These are phyloP conservation scores for Thalia dealbata DNA, from an alignment of 176 grass and related monocot genomes.

Conservation along the genomic window DNA sequence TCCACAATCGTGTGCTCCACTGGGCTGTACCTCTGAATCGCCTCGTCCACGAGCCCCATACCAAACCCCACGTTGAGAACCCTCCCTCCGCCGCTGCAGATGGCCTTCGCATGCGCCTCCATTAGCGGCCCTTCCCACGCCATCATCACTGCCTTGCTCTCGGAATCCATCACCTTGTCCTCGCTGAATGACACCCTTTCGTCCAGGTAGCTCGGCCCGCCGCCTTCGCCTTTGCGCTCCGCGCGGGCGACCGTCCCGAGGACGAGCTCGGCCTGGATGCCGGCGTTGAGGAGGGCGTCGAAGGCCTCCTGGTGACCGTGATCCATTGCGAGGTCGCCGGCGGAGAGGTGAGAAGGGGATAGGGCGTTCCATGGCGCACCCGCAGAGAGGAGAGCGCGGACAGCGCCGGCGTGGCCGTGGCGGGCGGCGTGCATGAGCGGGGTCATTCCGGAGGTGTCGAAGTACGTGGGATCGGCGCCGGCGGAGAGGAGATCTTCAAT, in stretches of 20 bases:
- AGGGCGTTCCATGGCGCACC: constrained; percentile 88
- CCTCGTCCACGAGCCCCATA: constrained; percentile 90
- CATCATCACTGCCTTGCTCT: constrained; percentile 98
- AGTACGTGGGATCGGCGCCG: constrained; percentile 53
- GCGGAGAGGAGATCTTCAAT: constrained; percentile 34
- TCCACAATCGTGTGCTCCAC: constrained; percentile 87
- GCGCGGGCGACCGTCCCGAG: constrained; percentile 52
- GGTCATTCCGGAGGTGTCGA: constrained; percentile 47
- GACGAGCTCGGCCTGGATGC: constrained; percentile 79
- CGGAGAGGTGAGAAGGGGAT: constrained; percentile 36
- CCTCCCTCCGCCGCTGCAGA: constrained; percentile 47
- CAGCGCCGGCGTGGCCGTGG: constrained; percentile 37
- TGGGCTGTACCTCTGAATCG: constrained; percentile 66
- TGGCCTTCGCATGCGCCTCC: constrained; percentile 82
- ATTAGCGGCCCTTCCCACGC: constrained; percentile 89
- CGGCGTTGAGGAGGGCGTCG: constrained; percentile 71
- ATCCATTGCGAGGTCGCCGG: constrained; percentile 59
- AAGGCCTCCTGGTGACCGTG: constrained; percentile 36
- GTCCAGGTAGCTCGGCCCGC: constrained; percentile 41
- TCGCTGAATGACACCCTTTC: constrained; percentile 79
- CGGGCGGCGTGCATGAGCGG: constrained; percentile 75
- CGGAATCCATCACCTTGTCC: constrained; percentile 69
- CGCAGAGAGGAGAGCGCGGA: constrained; percentile 46
- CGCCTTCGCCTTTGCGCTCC: constrained; percentile 3
- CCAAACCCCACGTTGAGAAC: constrained; percentile 88